Percentiles rank a stretch among this genome's conserved stretches.
phyloP scores from a whole-genome alignment of 169 alveolate species.

The Plasmodium blacklocki region DNA sequence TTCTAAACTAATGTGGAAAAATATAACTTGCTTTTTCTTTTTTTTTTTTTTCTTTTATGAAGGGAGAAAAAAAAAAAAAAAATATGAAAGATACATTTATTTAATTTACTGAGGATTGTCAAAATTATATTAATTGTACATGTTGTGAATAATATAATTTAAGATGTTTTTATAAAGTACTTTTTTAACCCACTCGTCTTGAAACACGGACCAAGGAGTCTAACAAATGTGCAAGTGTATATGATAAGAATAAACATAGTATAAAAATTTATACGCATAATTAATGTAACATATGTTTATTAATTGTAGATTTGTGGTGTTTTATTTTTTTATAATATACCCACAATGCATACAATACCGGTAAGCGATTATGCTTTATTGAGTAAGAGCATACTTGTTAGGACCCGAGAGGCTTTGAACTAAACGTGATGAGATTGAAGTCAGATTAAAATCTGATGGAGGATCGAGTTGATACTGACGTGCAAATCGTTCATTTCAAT shows the following conservation, averaged over 20 bases:
- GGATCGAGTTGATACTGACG: slow-evolving; percentile 93
- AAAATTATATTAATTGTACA: background rate
- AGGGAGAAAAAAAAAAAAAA: background rate
- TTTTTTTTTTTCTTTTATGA: background rate
- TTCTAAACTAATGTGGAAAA: background rate
- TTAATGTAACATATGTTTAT: slow-evolving; percentile 3
- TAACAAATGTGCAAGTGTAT: slow-evolving; percentile 82
- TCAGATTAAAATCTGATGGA: slow-evolving; percentile 93
- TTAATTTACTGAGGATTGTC: slow-evolving; percentile 29
- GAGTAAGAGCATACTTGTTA: slow-evolving; percentile 92
- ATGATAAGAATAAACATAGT: slow-evolving; percentile 24
- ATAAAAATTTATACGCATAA: slow-evolving; percentile 76
- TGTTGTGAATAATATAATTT: background rate
- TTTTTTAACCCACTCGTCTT: slow-evolving; percentile 90
- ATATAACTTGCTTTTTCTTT: background rate
- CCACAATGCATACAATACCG: slow-evolving; percentile 4
- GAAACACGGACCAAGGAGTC: slow-evolving; percentile 97
- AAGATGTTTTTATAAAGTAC: slow-evolving; percentile 53
- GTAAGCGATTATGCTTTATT: slow-evolving; percentile 79
- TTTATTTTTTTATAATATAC: background rate
- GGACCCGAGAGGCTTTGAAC: slow-evolving; percentile 96
- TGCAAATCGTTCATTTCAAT: slow-evolving; percentile 93
- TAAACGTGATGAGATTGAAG: slow-evolving; percentile 94
- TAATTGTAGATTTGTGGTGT: background rate
- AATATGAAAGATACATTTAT: background rate